Base-by-base conservation (phyloP, 768 basidiomycete genomes). In the Amanita jacksonii region DNA sequence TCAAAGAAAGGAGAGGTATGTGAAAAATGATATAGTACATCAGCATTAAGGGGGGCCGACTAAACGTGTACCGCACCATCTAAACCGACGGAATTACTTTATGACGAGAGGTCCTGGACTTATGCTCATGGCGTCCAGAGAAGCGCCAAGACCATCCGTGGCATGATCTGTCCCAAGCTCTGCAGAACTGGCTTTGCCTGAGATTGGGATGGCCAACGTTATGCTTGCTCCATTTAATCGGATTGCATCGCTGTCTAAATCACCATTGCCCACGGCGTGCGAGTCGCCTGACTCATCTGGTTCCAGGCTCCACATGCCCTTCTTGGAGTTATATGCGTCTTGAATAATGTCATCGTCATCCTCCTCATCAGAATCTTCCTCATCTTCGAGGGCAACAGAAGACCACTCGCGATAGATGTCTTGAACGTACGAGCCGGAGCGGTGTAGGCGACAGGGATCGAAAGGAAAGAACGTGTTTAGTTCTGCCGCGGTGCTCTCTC, bases 401-500 rank as follows among this genome's bases (percentile, higher is more conserved):
- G 79, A 68, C 94, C 94, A 99, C 48, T 93, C 88, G 35, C 92
- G 71, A 55, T 97, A 99, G 20, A 96, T 75, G 7, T 69, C 70
- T 42, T 88, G 79, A 43, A 99, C 85, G 55, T 81, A 96, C 16
- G 62, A 60, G 23, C 74, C 69, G 28, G 89, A 91, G 46, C 78
- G 73, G 0, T 89, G 85, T 4, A 99, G 77, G 47, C 81, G 85
- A 67, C 90, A 98, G 2, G 96, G 96, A 61, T 99, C 96, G 58
- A 99, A 99, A 0, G 96, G 96, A 69, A 99, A 99, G 68, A 97
- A 98, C 8, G 82, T 79, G 57, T 90, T 91, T 44, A 98, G 70
- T 48, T 93, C 90, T 7, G 74, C 68, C 40, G 75, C 75, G 47
- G 69, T 53, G 38, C 63, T 62, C 39, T 58, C 64, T 6, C 62